A percentile compares a stretch with the other conserved stretches of the same genome.
These are phyloP conservation scores for Triadica sebifera DNA, from an alignment of 345 rosid species.

Conservation along the genomic window DNA sequence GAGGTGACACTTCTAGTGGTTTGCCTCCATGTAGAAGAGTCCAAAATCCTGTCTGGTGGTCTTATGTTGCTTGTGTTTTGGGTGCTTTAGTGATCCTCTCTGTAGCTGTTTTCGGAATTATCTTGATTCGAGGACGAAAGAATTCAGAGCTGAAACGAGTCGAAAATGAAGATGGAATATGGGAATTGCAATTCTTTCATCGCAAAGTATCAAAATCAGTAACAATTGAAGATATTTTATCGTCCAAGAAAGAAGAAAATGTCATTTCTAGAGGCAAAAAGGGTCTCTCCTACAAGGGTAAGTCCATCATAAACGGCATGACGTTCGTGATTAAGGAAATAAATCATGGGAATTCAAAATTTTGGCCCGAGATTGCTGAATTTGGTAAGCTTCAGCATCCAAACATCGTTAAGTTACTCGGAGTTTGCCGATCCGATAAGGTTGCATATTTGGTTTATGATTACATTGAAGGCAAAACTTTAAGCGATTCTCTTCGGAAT, in stretches of 20 bases:
- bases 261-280: slow-evolving; percentile 38
- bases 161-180: slow-evolving; percentile 61
- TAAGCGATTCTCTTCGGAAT: slow-evolving; percentile 43
- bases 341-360: slow-evolving; percentile 27
- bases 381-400: slow-evolving; percentile 49
- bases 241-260: slow-evolving; percentile 45
- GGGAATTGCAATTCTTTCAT: slow-evolving; percentile 66
- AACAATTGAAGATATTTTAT: slow-evolving; percentile 39
- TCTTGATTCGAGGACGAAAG: slow-evolving; percentile 36
- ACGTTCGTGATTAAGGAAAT: slow-evolving; percentile 49
- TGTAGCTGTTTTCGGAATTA: slow-evolving; percentile 29
- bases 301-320: slow-evolving; percentile 30
- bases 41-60: slow-evolving; percentile 50
- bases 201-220: slow-evolving; percentile 41
- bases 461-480: slow-evolving; percentile 47
- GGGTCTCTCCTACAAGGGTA: slow-evolving; percentile 33
- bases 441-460: slow-evolving; percentile 51
- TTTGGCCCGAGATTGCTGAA: slow-evolving; percentile 36
- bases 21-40: slow-evolving; percentile 54
- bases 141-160: slow-evolving; percentile 43
- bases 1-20: slow-evolving; percentile 37
- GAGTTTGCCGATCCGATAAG: slow-evolving; percentile 51
- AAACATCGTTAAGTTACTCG: slow-evolving; percentile 54
- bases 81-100: slow-evolving; percentile 36
- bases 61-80: slow-evolving; percentile 35